phyloP scores from a whole-genome alignment of 1,284 basidiomycete species.

The Tylopilus sp. region DNA sequence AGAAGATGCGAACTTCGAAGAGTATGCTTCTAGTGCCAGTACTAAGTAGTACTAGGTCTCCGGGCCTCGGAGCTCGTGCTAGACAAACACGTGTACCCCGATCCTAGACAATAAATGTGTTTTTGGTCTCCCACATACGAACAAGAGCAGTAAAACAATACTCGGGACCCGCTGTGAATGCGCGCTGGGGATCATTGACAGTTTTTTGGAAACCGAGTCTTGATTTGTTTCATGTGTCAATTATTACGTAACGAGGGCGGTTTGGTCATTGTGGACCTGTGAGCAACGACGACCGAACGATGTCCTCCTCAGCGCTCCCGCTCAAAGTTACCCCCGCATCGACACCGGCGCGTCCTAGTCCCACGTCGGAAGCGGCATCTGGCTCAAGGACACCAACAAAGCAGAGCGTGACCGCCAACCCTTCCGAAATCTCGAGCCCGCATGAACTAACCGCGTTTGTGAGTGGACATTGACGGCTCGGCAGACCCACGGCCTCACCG shows the following conservation, averaged over 20 bases:
- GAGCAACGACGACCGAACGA: slow-evolving; percentile 16
- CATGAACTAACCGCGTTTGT: slow-evolving; percentile 89
- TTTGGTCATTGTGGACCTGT: not conserved
- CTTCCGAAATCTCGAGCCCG: slow-evolving; percentile 79
- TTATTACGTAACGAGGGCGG: slow-evolving; percentile 28
- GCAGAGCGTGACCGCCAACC: slow-evolving; percentile 46
- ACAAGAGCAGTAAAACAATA: not conserved
- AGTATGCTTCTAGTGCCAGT: not conserved
- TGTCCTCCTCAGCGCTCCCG: slow-evolving; percentile 63
- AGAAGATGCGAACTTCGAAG: slow-evolving; percentile 1
- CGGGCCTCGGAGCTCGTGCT: not conserved
- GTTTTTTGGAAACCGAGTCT: not conserved
- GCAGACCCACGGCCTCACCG: slow-evolving; percentile 8
- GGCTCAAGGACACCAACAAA: slow-evolving; percentile 61
- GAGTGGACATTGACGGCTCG: slow-evolving; percentile 44
- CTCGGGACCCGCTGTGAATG: not conserved
- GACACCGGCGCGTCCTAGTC: slow-evolving; percentile 58
- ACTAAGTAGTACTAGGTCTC: too few species aligned
- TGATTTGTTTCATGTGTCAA: slow-evolving; percentile 6
- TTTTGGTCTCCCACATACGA: too few species aligned
- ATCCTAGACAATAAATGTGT: slow-evolving; percentile 18
- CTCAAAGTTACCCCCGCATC: slow-evolving; percentile 64
- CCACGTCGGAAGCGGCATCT: slow-evolving; percentile 45
- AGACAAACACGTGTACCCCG: slow-evolving; percentile 3
- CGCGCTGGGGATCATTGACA: not conserved